Evolutionary conservation across 2,329 filamentous ascomycete genomes (phyloP), one percentile per base, ranked within the genome.

Genomic region (Aureobasidium namibiae): DNA sequence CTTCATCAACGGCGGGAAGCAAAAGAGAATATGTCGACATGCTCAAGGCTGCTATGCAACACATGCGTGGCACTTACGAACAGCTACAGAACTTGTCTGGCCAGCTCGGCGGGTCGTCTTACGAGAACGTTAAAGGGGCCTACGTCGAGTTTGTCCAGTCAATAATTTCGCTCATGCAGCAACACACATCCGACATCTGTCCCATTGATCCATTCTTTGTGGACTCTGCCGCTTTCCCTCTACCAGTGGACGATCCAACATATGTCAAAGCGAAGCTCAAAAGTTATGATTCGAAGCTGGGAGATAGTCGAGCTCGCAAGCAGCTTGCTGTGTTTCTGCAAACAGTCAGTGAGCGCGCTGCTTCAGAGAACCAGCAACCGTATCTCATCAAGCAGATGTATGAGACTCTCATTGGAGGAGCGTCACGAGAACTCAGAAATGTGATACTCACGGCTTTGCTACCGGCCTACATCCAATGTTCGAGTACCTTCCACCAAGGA

Each of bases 111-210:
- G 60, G 59, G 3, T 60, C 62, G 4, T 65, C 66, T 18, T 61
- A 66, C 42, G 50, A 59, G 14, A 61, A 56, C n/a, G 64, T 66
- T 6, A 77, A 77, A 50, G 80, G 82, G 11, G 73, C 76, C 2
- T 86, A 86, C 65, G 80, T 85, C 7, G 74, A 78, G 10, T 86
- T 87, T 65, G 82, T 86, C 5, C 84, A 87, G 61, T 72, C 75
- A 16, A 74, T 86, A 2, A 77, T 87, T 2, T 77, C 79, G 21
- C 80, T 80, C 61, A 69, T 86, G 48, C 83, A 86, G 65, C 81
- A 87, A 64, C 79, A 86, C 63, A 80, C 80, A 1, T 74, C 76
- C 33, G 80, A 84, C 18, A 82, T 85, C 33, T 79, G 76, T 62
- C 74, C 76, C 0, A 74, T 86, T 16, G 77, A 84, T 58, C 68